Evolutionary conservation across 768 basidiomycete genomes (phyloP), one percentile per base, ranked within the genome.

Genomic region (Tylopilus plumbeoviolaceoides): DNA sequence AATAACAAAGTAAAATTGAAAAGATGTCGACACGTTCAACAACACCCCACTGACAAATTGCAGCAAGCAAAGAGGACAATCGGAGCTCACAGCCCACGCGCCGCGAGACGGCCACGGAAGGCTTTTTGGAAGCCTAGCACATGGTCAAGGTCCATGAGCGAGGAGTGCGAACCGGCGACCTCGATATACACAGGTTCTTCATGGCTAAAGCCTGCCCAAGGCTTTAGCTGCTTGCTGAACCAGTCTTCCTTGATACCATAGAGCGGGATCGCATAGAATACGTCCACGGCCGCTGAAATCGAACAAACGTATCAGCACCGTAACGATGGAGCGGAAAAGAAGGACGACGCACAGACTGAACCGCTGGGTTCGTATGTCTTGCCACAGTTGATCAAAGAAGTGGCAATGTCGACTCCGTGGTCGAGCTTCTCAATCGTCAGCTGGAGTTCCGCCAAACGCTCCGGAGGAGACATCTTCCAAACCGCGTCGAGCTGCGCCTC

Each of bases 141-240:
- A 25, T 67, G 62, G 47, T 69, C 67, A 36, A 62, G 58, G 53
- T 67, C 65, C 67, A 67, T 69, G 14, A 67, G 57, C 1, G 65
- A 66, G 43, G 64, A 64, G 45, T 67, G 65, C 17, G 62, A 56
- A 15, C 65, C 65, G 0, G 65, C 64, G 4, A 67, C 65, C 11
- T 67, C 65, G 0, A 51, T 67, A 3, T 54, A 67, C 8, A 50
- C 7, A 2, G 65, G 52, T 46, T 69, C 60, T 21, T 40, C 10
- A 2, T 64, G 66, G 36, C 64, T 51, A 57, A 58, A 66, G 0
- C 10, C 59, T 17, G 6, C 38, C 65, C 67, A 67, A 9, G 62
- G 62, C 45, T 59, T 67, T 28, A 67, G 62, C 23, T 66, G 54
- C 1, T 66, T 57, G 56, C 69, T 62, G 20, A 68, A 2, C 67